These are phyloP conservation scores for Aspergillus japonicus DNA, from an alignment of 2,329 filamentous ascomycete species.

Conservation along the genomic window DNA sequence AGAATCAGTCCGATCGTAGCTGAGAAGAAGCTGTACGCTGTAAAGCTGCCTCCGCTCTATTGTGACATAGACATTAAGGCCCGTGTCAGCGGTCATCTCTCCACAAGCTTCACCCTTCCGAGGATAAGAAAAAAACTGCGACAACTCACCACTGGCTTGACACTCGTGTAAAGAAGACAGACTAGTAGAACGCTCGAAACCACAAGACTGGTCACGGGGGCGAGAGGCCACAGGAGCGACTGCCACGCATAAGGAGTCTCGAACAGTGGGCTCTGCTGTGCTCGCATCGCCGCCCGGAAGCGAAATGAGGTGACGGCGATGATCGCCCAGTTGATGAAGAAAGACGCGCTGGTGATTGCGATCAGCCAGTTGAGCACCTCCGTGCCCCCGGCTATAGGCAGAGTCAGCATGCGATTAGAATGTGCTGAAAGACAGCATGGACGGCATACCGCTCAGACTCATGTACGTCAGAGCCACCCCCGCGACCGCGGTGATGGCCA, in stretches of 20 bases:
- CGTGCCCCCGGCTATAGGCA: constrained; percentile 1
- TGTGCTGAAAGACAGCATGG: no score
- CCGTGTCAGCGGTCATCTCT: background rate
- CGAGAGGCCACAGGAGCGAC: constrained; percentile 29
- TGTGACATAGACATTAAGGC: background rate
- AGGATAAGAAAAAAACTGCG: background rate
- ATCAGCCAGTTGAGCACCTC: constrained; percentile 14
- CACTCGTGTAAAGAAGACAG: constrained; percentile 2
- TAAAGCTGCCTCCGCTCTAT: constrained; percentile 2
- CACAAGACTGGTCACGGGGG: constrained; percentile 14
- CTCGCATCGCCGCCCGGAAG: constrained; percentile 29
- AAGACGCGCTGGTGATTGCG: constrained; percentile 32
- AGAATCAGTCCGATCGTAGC: constrained; percentile 9
- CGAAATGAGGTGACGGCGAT: constrained; percentile 32
- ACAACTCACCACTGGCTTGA: constrained; percentile 1
- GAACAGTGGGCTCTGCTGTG: constrained; percentile 25
- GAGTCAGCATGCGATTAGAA: background rate
- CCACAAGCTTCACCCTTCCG: no score
- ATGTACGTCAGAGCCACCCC: constrained; percentile 32
- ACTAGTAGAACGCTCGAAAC: constrained; percentile 1
- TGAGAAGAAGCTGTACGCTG: constrained; percentile 10
- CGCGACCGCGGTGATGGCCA: constrained; percentile 27
- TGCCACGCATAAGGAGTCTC: constrained; percentile 29
- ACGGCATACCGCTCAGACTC: constrained; percentile 26
- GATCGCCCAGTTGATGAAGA: constrained; percentile 37